These are phyloP conservation scores for Phyllostachys edulis DNA, from an alignment of 176 grass and related monocot species.

Conservation along the genomic window DNA sequence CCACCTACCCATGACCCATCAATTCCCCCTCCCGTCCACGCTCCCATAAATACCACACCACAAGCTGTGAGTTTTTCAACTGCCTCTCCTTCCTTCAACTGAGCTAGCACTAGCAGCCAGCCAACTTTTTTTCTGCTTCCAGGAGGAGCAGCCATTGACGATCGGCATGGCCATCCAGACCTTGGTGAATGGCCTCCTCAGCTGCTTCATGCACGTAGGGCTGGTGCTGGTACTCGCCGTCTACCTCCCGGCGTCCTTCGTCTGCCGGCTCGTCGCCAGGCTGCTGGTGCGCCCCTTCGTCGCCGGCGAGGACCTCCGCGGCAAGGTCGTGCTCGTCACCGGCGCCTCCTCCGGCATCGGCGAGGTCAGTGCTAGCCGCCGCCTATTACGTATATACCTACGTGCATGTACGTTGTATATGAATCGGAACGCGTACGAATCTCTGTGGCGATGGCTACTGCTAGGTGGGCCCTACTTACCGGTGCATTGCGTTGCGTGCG, in stretches of 20 bases:
- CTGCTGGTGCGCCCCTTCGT: slow-evolving; percentile 52
- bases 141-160: neutral
- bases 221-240: slow-evolving; percentile 53
- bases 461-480: neutral
- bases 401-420: neutral
- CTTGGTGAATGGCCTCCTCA: slow-evolving; percentile 41
- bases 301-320: slow-evolving; percentile 57
- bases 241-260: slow-evolving; percentile 62
- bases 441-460: neutral
- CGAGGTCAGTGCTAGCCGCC: slow-evolving; percentile 46
- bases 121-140: neutral
- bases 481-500: neutral
- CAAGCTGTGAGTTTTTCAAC: neutral
- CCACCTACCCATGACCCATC: slow-evolving; percentile 21
- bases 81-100: neutral
- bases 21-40: neutral
- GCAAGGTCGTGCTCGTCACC: slow-evolving; percentile 84
- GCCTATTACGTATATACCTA: neutral
- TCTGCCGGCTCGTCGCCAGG: slow-evolving; percentile 40
- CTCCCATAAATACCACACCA: slow-evolving; percentile 21
- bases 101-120: neutral
- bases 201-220: slow-evolving; percentile 52
- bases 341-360: slow-evolving; percentile 94
- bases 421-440: neutral
- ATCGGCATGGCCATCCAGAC: slow-evolving; percentile 29